Percentiles rank a stretch among this genome's conserved stretches.
phyloP scores from a whole-genome alignment of 148 eudicot species.

The Linanthus parryae region DNA sequence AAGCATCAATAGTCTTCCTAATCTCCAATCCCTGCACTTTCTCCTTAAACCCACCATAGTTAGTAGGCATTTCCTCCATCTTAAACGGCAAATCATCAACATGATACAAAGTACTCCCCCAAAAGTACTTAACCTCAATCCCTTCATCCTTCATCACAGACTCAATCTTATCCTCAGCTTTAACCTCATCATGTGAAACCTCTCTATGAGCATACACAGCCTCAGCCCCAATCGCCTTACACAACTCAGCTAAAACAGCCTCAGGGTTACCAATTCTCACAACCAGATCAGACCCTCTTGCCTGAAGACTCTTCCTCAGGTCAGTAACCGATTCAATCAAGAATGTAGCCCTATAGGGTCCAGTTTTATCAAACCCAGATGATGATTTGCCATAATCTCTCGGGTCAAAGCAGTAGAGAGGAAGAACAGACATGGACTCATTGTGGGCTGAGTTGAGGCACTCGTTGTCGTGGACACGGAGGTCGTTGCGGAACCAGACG shows the following conservation, averaged over 20 bases:
- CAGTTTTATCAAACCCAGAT: conserved; percentile 87
- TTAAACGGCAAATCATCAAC: conserved; percentile 88
- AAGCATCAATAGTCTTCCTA: conserved; percentile 71
- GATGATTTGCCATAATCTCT: conserved; percentile 78
- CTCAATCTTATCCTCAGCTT: conserved; percentile 67
- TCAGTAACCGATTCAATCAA: conserved; percentile 70
- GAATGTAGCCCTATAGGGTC: conserved; percentile 80
- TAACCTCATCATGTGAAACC: conserved; percentile 76
- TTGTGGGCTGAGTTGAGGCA: conserved; percentile 59
- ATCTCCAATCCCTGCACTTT: conserved; percentile 71
- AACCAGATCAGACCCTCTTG: conserved; percentile 81
- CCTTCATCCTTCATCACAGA: conserved; percentile 74
- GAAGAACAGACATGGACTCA: conserved; percentile 71
- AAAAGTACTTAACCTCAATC: conserved; percentile 85
- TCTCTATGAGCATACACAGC: conserved; percentile 76
- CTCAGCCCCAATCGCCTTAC: conserved; percentile 72
- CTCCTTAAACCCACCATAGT: conserved; percentile 89
- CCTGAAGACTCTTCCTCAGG: conserved; percentile 60
- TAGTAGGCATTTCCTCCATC: conserved; percentile 82
- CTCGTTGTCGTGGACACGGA: conserved; percentile 81
- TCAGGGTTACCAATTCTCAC: conserved; percentile 86
- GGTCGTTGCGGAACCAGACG: conserved; percentile 89
- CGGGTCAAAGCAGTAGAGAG: conserved; percentile 87
- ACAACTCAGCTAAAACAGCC: conserved; percentile 63
- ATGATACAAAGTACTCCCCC: conserved; percentile 98